These are phyloP conservation scores for Akanthomyces lecanii DNA, from an alignment of 2,329 filamentous ascomycete genomes.

Conservation along the genomic window DNA sequence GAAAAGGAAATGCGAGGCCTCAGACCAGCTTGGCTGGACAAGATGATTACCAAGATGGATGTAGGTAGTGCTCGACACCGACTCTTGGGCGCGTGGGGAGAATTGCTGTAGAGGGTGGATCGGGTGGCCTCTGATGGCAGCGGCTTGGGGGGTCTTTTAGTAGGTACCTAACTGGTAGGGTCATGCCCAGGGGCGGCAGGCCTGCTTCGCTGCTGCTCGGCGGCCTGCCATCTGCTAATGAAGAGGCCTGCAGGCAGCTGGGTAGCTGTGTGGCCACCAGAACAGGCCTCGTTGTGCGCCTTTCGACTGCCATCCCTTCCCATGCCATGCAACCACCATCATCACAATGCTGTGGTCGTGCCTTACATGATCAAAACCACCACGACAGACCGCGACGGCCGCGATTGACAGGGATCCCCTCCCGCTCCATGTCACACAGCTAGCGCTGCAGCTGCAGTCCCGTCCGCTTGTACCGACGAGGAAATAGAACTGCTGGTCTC, in stretches of 20 bases:
- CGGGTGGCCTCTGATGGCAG: not conserved
- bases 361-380: not conserved
- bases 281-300: too few species aligned
- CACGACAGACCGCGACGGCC: not conserved
- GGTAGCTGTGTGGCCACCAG: too few species aligned
- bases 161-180: too few species aligned
- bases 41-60: too few species aligned
- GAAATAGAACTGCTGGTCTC: constrained; percentile 4
- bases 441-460: not conserved
- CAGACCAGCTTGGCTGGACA: too few species aligned
- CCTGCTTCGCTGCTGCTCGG: not conserved
- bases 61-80: not conserved
- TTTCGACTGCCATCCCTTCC: too few species aligned
- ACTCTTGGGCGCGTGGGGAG: not conserved
- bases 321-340: not conserved
- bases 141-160: too few species aligned
- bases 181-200: too few species aligned
- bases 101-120: not conserved
- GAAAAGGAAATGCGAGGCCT: too few species aligned
- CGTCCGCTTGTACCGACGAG: constrained; percentile 1
- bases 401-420: constrained; percentile 12
- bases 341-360: not conserved
- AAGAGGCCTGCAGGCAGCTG: too few species aligned
- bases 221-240: too few species aligned
- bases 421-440: constrained; percentile 14